A percentile compares a stretch with the other conserved stretches of the same genome.
Conservation (phyloP, 2,329 filamentous ascomycete genomes). For the Neophaeococcomyces aloes region DNA sequence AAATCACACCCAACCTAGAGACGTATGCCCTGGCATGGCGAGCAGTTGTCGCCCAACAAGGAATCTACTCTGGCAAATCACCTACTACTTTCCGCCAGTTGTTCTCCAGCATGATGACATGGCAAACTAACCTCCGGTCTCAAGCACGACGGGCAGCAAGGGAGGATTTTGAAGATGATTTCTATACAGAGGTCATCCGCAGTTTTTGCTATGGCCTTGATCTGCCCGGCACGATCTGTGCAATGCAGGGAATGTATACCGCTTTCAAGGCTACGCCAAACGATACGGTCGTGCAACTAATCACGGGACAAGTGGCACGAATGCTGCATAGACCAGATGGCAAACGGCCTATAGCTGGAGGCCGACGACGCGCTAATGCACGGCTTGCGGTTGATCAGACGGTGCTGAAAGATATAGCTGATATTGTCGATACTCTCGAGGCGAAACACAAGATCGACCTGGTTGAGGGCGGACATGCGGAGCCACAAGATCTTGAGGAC, state of each 20-base stretch:
- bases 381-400: slow-evolving; percentile 25
- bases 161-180: slow-evolving; percentile 35
- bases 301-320: slow-evolving; percentile 41
- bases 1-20: slow-evolving; percentile 52
- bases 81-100: slow-evolving; percentile 33
- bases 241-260: slow-evolving; percentile 36
- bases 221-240: slow-evolving; percentile 39
- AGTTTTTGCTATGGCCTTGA: slow-evolving; percentile 43
- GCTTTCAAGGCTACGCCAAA: slow-evolving; percentile 38
- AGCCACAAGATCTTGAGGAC: slow-evolving; percentile 24
- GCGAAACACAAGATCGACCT: slow-evolving; percentile 26
- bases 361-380: slow-evolving; percentile 30
- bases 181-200: slow-evolving; percentile 44
- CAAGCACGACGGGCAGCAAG: slow-evolving; percentile 13
- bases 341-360: slow-evolving; percentile 12
- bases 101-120: slow-evolving; percentile 41
- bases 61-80: slow-evolving; percentile 38
- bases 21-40: slow-evolving; percentile 61
- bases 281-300: slow-evolving; percentile 36
- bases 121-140: slow-evolving; percentile 26
- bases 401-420: slow-evolving; percentile 34
- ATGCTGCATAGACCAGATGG: slow-evolving; percentile 23
- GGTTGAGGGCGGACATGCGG: slow-evolving; percentile 24
- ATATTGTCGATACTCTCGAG: slow-evolving; percentile 32
- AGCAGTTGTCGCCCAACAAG: slow-evolving; percentile 39